Evolutionary conservation across 2,329 filamentous ascomycete genomes (phyloP).

Genomic region (Leptodontidium sp.): DNA sequence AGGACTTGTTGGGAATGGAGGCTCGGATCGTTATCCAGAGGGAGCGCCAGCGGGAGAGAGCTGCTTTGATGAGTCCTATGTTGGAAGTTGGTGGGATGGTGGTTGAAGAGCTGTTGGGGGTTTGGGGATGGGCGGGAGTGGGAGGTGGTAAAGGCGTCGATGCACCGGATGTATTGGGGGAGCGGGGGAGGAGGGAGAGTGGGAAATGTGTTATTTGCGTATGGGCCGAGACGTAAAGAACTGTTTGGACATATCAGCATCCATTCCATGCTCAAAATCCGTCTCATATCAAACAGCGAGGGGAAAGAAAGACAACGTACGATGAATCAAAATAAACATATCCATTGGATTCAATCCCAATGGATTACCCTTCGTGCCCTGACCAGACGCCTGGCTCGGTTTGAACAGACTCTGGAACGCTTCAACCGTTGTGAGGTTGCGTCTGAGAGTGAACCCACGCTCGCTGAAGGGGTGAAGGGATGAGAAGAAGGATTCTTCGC

Average conservation of each 20-base stretch:
- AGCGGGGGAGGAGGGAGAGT: constrained; percentile 22
- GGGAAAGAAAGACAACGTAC: constrained; percentile 24
- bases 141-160: constrained; percentile 15
- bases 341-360: constrained; percentile 35
- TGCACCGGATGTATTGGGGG: constrained; percentile 15
- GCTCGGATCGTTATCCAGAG: constrained; percentile 37
- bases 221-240: constrained; percentile 38
- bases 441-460: constrained; percentile 49
- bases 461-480: constrained; percentile 53
- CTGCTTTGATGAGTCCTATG: constrained; percentile 32
- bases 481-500: constrained; percentile 50
- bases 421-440: constrained; percentile 49
- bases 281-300: no score
- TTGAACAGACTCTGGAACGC: constrained; percentile 50
- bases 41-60: constrained; percentile 36
- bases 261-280: neutral
- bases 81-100: constrained; percentile 27
- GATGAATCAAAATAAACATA: constrained; percentile 40
- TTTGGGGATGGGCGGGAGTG: neutral
- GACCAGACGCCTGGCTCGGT: constrained; percentile 10
- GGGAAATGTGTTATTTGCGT: constrained; percentile 37
- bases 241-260: constrained; percentile 25
- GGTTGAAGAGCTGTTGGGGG: neutral
- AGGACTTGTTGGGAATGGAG: constrained; percentile 27
- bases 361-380: constrained; percentile 30